Base-by-base conservation (phyloP, 225 moss, liverwort and hornwort species). In the Ulota crispa region DNA sequence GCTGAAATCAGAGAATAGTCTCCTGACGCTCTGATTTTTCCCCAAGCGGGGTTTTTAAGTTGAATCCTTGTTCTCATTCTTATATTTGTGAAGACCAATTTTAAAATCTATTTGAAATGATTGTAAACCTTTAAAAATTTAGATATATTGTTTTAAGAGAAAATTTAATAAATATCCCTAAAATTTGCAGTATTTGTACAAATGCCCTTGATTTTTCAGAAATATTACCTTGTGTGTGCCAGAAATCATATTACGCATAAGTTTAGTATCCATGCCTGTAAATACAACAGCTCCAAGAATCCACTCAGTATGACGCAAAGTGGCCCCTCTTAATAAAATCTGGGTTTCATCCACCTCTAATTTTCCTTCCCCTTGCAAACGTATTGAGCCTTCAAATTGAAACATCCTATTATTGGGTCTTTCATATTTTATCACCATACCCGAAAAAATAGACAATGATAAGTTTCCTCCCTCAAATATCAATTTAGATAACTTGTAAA, bases 251-350 rank as follows among this genome's bases (percentile, higher is more conserved):
- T 99, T 99, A 27, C 82, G 86, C 80, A 99, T 89, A n/a, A 96
- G 93, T 76, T 99, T 99, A 2, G 98, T 99, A 27, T 99, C 95
- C 76, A 83, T 84, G 61, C 98, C 98, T 0, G 98, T 96, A 54
- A 92, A 94, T 26, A 96, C 89, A 71, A 96, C 96, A 4, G 81
- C 94, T 3, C 98, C 98, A 65, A 99, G 90, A 77, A 99, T 85
- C 96, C 96, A 99, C 10, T 96, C 94, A 0, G 89, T 96, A 24
- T 96, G 94, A 8, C 98, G 91, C 45, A 99, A 83, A 73, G 95
- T 96, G 39, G 94, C 89, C 34, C 98, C 98, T 54, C 98, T 85
- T 27, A 99, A 80, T 4, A 99, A 81, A 66, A 99, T 79, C 39
- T 99, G 94, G 1, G 86, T 89, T 15, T 86, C 91, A 82, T 99